phyloP scores from a whole-genome alignment of 768 basidiomycete species.

The Jaapia argillacea region DNA sequence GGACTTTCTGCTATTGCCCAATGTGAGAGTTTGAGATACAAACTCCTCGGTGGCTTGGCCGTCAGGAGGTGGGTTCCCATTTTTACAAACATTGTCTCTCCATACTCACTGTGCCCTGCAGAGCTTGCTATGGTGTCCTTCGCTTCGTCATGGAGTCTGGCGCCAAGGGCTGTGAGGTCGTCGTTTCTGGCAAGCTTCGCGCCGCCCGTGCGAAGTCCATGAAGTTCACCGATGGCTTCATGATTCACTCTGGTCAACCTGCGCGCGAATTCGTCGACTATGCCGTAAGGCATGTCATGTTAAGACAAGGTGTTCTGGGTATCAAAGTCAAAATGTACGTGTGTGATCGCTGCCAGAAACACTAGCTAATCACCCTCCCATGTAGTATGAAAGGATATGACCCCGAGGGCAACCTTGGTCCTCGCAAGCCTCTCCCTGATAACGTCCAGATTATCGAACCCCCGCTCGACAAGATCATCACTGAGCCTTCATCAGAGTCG shows the following conservation, averaged over 20 bases:
- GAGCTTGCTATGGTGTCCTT: conserved; percentile 99
- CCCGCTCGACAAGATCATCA: conserved; percentile 82
- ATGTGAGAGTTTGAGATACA: conserved; percentile 97
- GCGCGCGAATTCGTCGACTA: conserved; percentile 93
- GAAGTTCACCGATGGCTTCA: conserved; percentile 99
- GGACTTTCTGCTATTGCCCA: conserved; percentile 98
- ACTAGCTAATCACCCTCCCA: conserved; percentile 8
- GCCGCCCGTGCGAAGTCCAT: conserved; percentile 99
- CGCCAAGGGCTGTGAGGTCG: conserved; percentile 99
- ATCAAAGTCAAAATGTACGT: conserved; percentile 99
- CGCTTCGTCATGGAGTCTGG: conserved; percentile 99
- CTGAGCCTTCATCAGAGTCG: conserved; percentile 86
- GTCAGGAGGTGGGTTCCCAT: conserved; percentile 74
- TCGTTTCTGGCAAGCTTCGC: conserved; percentile 98
- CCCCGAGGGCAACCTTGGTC: conserved; percentile 83
- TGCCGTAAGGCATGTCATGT: conserved; percentile 95
- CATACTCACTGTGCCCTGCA: conserved; percentile 16
- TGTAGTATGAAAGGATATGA: conserved; percentile 93
- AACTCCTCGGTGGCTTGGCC: conserved; percentile 97
- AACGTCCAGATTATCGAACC: conserved; percentile 86
- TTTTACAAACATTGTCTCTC: not conserved
- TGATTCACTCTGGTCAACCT: conserved; percentile 98
- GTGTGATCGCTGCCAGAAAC: not conserved
- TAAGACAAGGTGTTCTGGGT: conserved; percentile 97
- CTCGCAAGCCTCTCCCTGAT: conserved; percentile 91